Base-by-base conservation (phyloP, 2,329 filamentous ascomycete genomes). In the Coniochaeta hoffmannii region DNA sequence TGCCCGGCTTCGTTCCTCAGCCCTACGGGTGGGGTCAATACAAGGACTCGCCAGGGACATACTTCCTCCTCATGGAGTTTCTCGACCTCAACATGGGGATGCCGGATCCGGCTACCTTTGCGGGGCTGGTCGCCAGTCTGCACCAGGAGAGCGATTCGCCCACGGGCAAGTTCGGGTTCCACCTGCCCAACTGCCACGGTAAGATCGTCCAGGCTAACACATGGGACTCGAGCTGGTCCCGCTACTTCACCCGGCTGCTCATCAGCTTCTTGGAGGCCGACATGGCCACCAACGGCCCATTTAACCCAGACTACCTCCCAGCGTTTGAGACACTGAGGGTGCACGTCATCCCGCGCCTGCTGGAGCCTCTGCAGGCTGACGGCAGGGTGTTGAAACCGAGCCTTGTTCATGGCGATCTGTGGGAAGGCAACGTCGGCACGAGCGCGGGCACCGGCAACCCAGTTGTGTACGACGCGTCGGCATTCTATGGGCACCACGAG, bases 401-500 rank as follows among this genome's bases (percentile, higher is more conserved):
- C 19, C 59, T 73, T 46, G 68, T 73, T 15, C 71, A 73, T 56
- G 72, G 71, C 0, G 71, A 75, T 59, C 60, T 74, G 1, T 75
- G 71, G 72, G 68, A 75, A 50, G 67, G 63, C 1, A 76, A 76
- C 55, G 60, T 65, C 1, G 70, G 68, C 1, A 67, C 65, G 6
- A 64, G 68, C 30, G 53, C 56, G 1, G 54, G 62, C 3, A 73
- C 64, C 0, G 64, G 63, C 1, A 53, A 68, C 0, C 56, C 68
- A 9, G 55, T 66, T 22, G 61, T 75, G 8, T 75, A 72, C 53
- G 71, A 75, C 55, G 64, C 68, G 1, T 68, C 64, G 1, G 64
- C 60, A 0, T 71, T 67, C 53, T 76, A 71, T 57, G 73, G 68
- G 0, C 73, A 76, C 56, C 69, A 74, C 34, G 72, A 75, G 58